These are phyloP conservation scores for Ceratocystiopsis sp. DNA, from an alignment of 2,329 filamentous ascomycete species.

Conservation along the genomic window DNA sequence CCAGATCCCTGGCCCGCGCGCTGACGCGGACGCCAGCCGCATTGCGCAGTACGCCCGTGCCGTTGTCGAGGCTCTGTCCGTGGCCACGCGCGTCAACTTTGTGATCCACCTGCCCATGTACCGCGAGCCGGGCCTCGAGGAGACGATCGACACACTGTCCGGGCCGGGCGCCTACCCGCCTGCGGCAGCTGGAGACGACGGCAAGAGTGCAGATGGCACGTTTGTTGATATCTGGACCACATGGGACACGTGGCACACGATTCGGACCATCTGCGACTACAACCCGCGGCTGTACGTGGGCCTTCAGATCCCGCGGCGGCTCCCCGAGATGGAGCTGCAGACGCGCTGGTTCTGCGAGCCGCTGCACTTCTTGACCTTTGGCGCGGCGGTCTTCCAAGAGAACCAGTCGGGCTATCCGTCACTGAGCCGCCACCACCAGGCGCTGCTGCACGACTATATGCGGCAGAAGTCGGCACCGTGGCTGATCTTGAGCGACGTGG, in stretches of 20 bases:
- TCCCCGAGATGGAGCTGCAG: conserved; percentile 44
- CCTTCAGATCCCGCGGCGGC: conserved; percentile 37
- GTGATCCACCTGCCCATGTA: conserved; percentile 75
- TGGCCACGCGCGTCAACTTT: conserved; percentile 62
- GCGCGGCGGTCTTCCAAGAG: conserved; percentile 34
- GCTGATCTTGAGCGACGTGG: conserved; percentile 45
- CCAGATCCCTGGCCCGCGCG: conserved; percentile 61
- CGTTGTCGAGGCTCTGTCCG: conserved; percentile 59
- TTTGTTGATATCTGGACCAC: conserved; percentile 56
- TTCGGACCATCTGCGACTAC: conserved; percentile 76
- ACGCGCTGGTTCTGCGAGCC: conserved; percentile 55
- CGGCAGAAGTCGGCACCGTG: conserved; percentile 45
- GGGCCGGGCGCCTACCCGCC: conserved; percentile 17
- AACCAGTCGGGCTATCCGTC: conserved; percentile 46
- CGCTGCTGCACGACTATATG: conserved; percentile 45
- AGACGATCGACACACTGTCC: conserved; percentile 34
- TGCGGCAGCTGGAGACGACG: no score
- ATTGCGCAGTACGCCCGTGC: conserved; percentile 66
- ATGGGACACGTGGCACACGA: conserved; percentile 90
- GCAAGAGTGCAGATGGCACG: conserved; percentile 13
- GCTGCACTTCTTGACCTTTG: conserved; percentile 42
- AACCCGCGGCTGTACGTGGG: conserved; percentile 59
- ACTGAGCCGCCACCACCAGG: conserved; percentile 44
- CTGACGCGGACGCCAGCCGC: conserved; percentile 30
- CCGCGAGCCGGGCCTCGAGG: conserved; percentile 45